Evolutionary conservation across 306 rosid species (phyloP).

Genomic region (Quillaja saponaria): DNA sequence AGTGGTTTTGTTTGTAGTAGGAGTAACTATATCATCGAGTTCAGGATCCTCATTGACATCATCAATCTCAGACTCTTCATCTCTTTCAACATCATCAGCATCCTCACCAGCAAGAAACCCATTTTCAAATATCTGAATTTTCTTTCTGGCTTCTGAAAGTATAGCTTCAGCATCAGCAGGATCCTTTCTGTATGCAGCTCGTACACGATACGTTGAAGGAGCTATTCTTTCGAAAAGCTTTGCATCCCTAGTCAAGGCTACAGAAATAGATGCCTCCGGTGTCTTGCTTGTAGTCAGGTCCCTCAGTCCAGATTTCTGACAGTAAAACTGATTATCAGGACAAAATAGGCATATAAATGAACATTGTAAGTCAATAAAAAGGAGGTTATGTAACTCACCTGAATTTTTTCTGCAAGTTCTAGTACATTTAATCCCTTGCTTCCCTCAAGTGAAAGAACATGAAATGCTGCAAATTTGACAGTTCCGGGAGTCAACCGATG

Average conservation of each 20-base stretch:
- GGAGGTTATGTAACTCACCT: conserved; percentile 48
- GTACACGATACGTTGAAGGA: conserved; percentile 95
- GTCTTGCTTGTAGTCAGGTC: conserved; percentile 98
- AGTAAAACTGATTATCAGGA: conserved; percentile 23
- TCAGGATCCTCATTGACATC: conserved; percentile 97
- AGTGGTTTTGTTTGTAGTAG: conserved; percentile 47
- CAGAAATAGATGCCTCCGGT: conserved; percentile 99
- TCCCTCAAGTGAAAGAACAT: conserved; percentile 95
- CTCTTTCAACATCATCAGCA: conserved; percentile 87
- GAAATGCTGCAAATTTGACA: conserved; percentile 97
- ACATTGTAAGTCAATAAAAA: neutral
- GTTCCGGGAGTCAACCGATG: conserved; percentile 99
- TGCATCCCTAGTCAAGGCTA: conserved; percentile 96
- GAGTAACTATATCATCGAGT: conserved; percentile 71
- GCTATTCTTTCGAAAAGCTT: conserved; percentile 99
- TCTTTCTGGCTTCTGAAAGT: conserved; percentile 92
- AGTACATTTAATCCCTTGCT: conserved; percentile 83
- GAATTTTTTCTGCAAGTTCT: conserved; percentile 98
- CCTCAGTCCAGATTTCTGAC: conserved; percentile 96
- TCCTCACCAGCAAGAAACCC: conserved; percentile 88
- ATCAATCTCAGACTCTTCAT: conserved; percentile 92
- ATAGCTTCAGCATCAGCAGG: conserved; percentile 87
- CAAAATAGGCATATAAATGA: conserved; percentile 16
- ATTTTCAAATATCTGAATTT: conserved; percentile 90
- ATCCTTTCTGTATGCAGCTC: conserved; percentile 86